Percentiles rank a stretch among this genome's conserved stretches.
Conservation (phyloP, 1,284 basidiomycete species). For the Malassezia sp. region DNA sequence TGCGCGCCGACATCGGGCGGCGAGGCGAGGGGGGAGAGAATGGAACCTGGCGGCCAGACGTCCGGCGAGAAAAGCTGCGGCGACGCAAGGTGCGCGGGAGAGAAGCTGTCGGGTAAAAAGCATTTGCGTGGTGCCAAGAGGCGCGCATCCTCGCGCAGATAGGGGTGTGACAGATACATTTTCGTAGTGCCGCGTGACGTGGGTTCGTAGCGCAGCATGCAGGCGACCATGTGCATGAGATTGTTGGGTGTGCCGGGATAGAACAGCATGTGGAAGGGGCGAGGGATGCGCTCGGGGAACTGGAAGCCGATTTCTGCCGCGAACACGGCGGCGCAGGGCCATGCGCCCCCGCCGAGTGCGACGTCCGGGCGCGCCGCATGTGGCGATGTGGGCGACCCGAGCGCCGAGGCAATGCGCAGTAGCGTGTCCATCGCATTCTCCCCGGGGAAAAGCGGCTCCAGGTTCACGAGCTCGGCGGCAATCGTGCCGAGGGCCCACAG, state of each 20-base stretch:
- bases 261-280: conserved; percentile 10
- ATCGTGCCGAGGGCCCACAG: conserved; percentile 99
- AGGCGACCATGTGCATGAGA: conserved; percentile 80
- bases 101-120: too few species aligned
- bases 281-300: conserved; percentile 65
- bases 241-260: conserved; percentile 48
- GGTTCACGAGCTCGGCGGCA: conserved; percentile 86
- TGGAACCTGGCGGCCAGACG: too few species aligned
- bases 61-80: too few species aligned
- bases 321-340: conserved; percentile 73
- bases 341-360: conserved; percentile 71
- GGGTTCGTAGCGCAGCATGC: conserved; percentile 85
- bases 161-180: conserved; percentile 76
- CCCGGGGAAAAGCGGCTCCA: conserved; percentile 97
- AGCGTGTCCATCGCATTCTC: conserved; percentile 88
- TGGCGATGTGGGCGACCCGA: conserved; percentile 78
- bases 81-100: too few species aligned
- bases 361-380: conserved; percentile 64
- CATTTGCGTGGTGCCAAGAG: background rate
- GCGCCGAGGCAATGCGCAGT: conserved; percentile 70
- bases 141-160: conserved; percentile 57
- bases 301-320: conserved; percentile 74
- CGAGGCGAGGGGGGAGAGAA: too few species aligned
- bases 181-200: conserved; percentile 68
- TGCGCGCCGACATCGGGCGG: too few species aligned